Evolutionary conservation across 208 protist species (phyloP), one percentile per base, ranked within the genome.

Genomic region (Ichthyophonus hoferi): DNA sequence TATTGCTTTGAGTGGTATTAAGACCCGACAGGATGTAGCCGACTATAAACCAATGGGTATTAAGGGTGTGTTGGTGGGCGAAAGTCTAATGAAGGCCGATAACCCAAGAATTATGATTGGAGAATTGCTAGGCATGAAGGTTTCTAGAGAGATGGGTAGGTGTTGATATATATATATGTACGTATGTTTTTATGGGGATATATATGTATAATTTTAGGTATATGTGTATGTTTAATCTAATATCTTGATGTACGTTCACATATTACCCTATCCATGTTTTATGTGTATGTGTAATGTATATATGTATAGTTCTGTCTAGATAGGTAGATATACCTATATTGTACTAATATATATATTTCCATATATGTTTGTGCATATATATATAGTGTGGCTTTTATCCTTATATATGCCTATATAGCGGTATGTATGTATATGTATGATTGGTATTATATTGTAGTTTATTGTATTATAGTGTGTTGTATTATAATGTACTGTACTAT

Each of bases 51-150:
- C 2, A 2, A 14, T 31, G 14, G 58, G 42, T 58, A 38, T 81
- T 1, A 33, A 90, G 12, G 92, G 50, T 24, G 92, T 95, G 1
- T 83, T 95, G 3, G 93, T 95, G 0, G 93, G 93, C 33, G 93
- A 95, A 85, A n/a, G 87, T 2, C 88, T 94, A 33, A 94, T 93
- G 92, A 42, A 90, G 35, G 89, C 92, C 0, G 0, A 37, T 12
- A 39, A 92, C 34, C 86, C 92, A 0, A 86, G 78, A 1, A 35
- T 33, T 24, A 78, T 88, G 1, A 42, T 90, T 2, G 34, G 37
- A 39, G 17, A 58, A 7, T 42, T 93, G 39, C 81, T 84, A 2
- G 83, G 89, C 1, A 40, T 40, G 33, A 67, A 7, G 37, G 42
- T 58, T 58, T 24, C 42, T 2, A 1, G 87, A 43, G 40, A 77